Base-by-base conservation (phyloP, 2,329 filamentous ascomycete species). In the Ophiostoma populinum region DNA sequence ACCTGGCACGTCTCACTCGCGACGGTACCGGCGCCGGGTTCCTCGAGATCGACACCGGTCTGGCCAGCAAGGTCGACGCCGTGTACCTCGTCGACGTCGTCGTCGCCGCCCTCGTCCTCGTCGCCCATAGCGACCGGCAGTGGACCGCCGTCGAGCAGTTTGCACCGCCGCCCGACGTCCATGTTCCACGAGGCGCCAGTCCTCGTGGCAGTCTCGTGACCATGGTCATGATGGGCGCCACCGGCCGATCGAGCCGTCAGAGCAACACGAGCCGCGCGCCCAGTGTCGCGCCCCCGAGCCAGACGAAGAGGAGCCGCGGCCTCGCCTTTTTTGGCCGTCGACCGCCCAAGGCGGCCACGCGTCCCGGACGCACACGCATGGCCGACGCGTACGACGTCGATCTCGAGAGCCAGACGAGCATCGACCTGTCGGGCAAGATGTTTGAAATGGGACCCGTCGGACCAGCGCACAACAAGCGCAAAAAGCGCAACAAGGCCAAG, bases 41-140 rank as follows among this genome's bases (percentile, higher is more conserved):
- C 55, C 50, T 77, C 28, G 70, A 77, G 54, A 49, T 77, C 7
- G 70, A 73, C 52, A 75, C 71, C 1, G 58, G 58, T 11, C 61
- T 75, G 26, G 71, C 72, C 1, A 56, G 63, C 33, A 64, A 66
- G 49, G 63, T 75, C 35, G 68, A 74, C 28, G 60, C 62, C 22
- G 73, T 68, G 47, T 77, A 72, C 49, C 54, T 76, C 26, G 58
- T 72, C 11, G 72, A 77, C 47, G 70, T 75, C 1, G 71, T 65
- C 5, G 66, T 75, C 12, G 57, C 67, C 2, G 70, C 72, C 0
- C 55, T 76, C 12, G 50, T 75, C 44, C 56, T 77, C 4, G 70
- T 75, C 6, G 70, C 70, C 2, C 58, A 65, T 34, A 49, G 57
- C 7, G 71, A 76, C 47, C 67, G 67, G 46, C 62, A 62, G 48